Base-by-base conservation (phyloP, 768 basidiomycete species). In the Rhodosporidiobolus sp. region DNA sequence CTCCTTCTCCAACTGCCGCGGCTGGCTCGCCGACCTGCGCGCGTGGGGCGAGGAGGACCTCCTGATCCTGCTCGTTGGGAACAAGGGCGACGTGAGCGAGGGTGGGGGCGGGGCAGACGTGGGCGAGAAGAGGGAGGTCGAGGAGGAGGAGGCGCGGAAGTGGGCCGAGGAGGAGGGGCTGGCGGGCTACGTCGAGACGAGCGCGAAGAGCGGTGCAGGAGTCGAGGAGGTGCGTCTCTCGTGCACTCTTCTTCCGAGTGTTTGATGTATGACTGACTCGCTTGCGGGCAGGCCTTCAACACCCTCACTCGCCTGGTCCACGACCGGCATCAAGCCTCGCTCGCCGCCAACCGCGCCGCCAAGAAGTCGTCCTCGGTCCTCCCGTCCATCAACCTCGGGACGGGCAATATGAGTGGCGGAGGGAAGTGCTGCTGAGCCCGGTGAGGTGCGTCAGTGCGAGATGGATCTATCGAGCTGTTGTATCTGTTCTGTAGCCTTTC, bases 11-110 rank as follows among this genome's bases (percentile, higher is more conserved):
- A 90, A 92, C 79, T 83, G 96, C 64, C 86, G 88, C 65, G 85
- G 88, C 73, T 99, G 95, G 95, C 85, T 99, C 30, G 88, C 90
- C 16, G 95, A 99, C 81, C 92, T 94, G 26, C 85, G 92, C 75
- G 90, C 92, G 24, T 83, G 97, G 76, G 96, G 90, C 26, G 94
- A 93, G 77, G 90, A 93, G 22, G 89, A 96, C 79, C 83, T 97
- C 9, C 90, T 94, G 22, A 80, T 82, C 30, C 79, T 83, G 11
- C 50, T 79, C 12, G 75, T 79, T 12, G 78, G 78, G 19, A 97
- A 93, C 81, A 98, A 99, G 83, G 87, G 89, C 19, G 94, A 97
- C 81, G 48, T 71, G 16, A 8, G n/a, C 24, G 34, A 22, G 20
- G 59, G 2, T 17, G 17, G 30, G 20, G 59, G 38, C 8, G 58